Evolutionary conservation across 1,284 basidiomycete genomes (phyloP).

Genomic region (Melampsora larici-populina): DNA sequence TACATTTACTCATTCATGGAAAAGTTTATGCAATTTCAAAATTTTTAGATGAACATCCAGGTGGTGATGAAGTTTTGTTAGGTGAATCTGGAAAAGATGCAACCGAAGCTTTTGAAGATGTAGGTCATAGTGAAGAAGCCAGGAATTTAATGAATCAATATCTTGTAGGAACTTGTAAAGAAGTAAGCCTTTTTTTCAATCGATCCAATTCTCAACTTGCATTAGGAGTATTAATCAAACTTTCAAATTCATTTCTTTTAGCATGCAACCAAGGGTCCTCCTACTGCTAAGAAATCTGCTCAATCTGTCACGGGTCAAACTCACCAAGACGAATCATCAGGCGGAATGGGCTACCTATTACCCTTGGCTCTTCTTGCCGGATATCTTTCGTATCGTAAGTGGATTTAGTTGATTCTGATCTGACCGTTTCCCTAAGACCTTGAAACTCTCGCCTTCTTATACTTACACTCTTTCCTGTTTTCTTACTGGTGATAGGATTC

Average conservation of each 20-base stretch:
- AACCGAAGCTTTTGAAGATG: slow-evolving; percentile 98
- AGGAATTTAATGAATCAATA: slow-evolving; percentile 71
- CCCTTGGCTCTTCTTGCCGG: slow-evolving; percentile 70
- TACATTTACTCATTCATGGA: slow-evolving; percentile 32
- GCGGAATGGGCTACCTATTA: slow-evolving; percentile 57
- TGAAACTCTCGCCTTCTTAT: too few relatives aligned
- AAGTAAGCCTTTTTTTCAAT: slow-evolving; percentile 7
- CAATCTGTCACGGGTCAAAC: not conserved
- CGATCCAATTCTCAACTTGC: not conserved
- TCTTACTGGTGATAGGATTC: too few relatives aligned
- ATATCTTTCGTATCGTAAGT: slow-evolving; percentile 65
- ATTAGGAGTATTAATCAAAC: not conserved
- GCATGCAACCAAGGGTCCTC: slow-evolving; percentile 19
- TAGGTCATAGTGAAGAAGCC: slow-evolving; percentile 98
- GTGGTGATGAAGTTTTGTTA: slow-evolving; percentile 94
- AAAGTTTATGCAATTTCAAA: slow-evolving; percentile 84
- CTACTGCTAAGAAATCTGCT: slow-evolving; percentile 13
- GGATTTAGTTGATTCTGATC: too few relatives aligned
- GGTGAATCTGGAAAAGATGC: slow-evolving; percentile 91
- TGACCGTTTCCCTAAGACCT: too few relatives aligned
- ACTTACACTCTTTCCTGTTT: too few relatives aligned
- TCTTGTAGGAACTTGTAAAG: slow-evolving; percentile 59
- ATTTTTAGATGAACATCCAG: slow-evolving; percentile 98
- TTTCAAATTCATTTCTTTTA: slow-evolving; percentile 3
- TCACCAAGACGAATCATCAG: slow-evolving; percentile 6